Percentiles rank a stretch among this genome's conserved stretches.
Evolutionary conservation across 2,329 filamentous ascomycete genomes (phyloP).

Genomic region (Neopestalotiopsis sp.): DNA sequence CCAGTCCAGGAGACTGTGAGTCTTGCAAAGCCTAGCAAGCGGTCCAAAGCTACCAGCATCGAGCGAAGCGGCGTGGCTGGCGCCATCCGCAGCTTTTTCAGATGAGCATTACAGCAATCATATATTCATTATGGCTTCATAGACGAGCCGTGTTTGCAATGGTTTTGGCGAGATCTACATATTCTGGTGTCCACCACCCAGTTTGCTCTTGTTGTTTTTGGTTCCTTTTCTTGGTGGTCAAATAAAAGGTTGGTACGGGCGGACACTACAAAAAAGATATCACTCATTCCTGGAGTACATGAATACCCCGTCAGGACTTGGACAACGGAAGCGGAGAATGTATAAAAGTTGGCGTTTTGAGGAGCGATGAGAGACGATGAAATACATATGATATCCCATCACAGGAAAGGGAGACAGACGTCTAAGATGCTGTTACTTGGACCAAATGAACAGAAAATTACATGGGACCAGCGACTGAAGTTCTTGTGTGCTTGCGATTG

Average conservation of each 20-base stretch:
- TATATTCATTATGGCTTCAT: background rate
- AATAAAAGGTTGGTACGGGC: background rate
- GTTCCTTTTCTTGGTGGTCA: background rate
- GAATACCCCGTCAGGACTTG: background rate
- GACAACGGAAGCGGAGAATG: background rate
- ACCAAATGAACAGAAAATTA: background rate
- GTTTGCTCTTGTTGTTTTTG: background rate
- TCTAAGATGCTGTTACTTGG: background rate
- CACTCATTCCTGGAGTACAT: background rate
- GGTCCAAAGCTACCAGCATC: constrained; percentile 42
- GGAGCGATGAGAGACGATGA: background rate
- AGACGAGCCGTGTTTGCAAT: background rate
- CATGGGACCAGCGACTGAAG: background rate
- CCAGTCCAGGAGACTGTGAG: constrained; percentile 28
- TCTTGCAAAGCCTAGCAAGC: constrained; percentile 38
- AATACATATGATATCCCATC: background rate
- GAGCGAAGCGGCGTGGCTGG: constrained; percentile 45
- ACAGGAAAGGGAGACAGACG: background rate
- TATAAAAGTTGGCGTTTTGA: background rate
- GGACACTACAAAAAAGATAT: background rate
- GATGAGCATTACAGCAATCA: constrained; percentile 32
- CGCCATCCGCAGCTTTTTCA: constrained; percentile 51
- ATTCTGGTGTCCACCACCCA: background rate
- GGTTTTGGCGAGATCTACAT: constrained; percentile 15
- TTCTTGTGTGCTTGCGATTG: background rate